Evolutionary conservation across 2,329 filamentous ascomycete species (phyloP), one percentile per base, ranked within the genome.

Genomic region (Sporothrix curviconia): DNA sequence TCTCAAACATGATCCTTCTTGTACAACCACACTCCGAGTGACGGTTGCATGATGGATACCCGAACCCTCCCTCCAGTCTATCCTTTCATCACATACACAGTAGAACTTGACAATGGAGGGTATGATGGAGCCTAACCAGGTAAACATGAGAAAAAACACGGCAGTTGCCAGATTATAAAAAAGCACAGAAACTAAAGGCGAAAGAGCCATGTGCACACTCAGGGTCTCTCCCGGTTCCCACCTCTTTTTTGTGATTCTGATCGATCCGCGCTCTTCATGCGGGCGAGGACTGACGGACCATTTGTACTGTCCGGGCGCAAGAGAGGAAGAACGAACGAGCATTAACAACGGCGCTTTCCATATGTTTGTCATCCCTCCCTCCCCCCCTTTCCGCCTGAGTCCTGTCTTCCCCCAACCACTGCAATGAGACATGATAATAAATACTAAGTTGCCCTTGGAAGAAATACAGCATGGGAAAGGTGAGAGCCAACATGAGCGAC

Each of bases 211-310:
- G 8, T 34, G n/a, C 39, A 54, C 24, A 42, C n/a, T n/a, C n/a
- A n/a, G n/a, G n/a, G n/a, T n/a, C n/a, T n/a, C n/a, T n/a, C n/a
- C n/a, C n/a, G n/a, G n/a, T n/a, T n/a, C n/a, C n/a, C n/a, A n/a
- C n/a, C n/a, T n/a, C n/a, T n/a, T n/a, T n/a, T n/a, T n/a, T n/a
- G n/a, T n/a, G n/a, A n/a, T 24, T 55, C 42, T 56, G 43, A 56
- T 56, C 53, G 53, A 56, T 49, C 53, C 53, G 43, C 11, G 32
- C 42, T 39, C 9, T 37, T 40, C 24, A 47, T 56, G 53, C 34
- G 24, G 34, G 53, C 25, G 53, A 56, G 53, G 43, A 56, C 19
- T 56, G 53, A 56, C 34, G 24, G 25, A 32, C 11, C 17, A 12
- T 25, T 24, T 28, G 28, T 8, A 55, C 52, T 55, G 52, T 40